Base-by-base conservation (phyloP, 768 basidiomycete genomes). In the Mrakia frigida region DNA sequence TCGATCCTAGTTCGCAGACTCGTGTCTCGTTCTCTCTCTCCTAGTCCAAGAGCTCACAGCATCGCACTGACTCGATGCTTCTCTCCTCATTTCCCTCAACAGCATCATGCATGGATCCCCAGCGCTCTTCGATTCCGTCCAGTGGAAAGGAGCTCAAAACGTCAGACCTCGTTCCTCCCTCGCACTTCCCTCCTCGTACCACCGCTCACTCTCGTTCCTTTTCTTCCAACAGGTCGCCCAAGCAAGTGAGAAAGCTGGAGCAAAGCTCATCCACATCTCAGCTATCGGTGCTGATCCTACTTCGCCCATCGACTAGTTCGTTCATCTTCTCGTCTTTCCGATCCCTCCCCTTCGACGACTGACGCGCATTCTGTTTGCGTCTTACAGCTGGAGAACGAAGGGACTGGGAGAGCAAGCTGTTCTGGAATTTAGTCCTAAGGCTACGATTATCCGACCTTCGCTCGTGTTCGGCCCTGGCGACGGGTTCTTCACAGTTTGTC, bases 381-480 rank as follows among this genome's bases (percentile, higher is more conserved):
- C 18, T 25, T n/a, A 0, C 56, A 84, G 83, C 73, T 79, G 79
- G 67, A 70, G 82, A 63, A 83, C 83, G 6, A 84, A 84, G 79
- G 82, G 86, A 1, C 82, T 89, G 21, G 90, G 87, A 10, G 91
- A 92, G 82, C 80, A 83, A 68, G 86, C 87, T 1, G 86, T 89
- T 52, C 80, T 88, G n/a, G 79, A 82, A 1, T 81, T 84, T 10
- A 85, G 86, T 77, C 84, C 86, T 0, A 83, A 86, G 52, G 87
- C 88, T 11, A 90, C 89, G 1, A 86, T 92, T 67, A 84, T 92
- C 77, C 85, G 90, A 39, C 91, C 91, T 6, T 90, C 90, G 77
- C 83, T 92, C 39, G 86, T 92, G 3, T 92, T 92, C 82, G 91
- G 91, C 3, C 90, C 89, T 0, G 90, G 89, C 9, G 91, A 92